Evolutionary conservation across 257 asterid species (phyloP), one percentile per base, ranked within the genome.

Genomic region (Eustoma russellianum): DNA sequence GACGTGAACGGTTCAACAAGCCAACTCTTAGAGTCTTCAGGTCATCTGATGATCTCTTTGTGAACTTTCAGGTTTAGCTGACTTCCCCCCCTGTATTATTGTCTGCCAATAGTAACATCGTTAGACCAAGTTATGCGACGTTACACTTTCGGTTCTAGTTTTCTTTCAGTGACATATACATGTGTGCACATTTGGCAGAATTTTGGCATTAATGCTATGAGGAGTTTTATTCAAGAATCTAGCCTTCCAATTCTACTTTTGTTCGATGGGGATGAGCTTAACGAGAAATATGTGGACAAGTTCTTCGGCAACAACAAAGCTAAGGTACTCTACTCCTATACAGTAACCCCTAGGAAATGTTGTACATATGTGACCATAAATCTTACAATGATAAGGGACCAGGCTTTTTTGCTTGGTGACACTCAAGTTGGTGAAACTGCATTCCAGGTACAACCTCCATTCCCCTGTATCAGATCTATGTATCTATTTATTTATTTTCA

Each of bases 391-490:
- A 74, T 17, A 72, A 82, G 68, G 94, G 85, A 53, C 17, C 83
- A 57, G 71, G 77, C 52, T 88, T 88, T n/a, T 70, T 60, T 88
- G 72, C 64, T 88, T 56, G 94, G 94, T 11, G 97, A 88, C 65
- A 68, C 63, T 49, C 79, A 85, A 9, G 45, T 68, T 54, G 50
- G 87, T 63, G 72, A 63, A 49, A 69, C 64, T 72, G 95, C 83
- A 49, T 83, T 88, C 64, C 68, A 77, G 90, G n/a, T n/a, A n/a
- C n/a, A n/a, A n/a, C n/a, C n/a, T n/a, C n/a, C n/a, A n/a, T n/a
- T n/a, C n/a, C n/a, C n/a, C n/a, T n/a, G 95, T 88, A 38, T 38
- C 3, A 24, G n/a, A n/a, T n/a, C n/a, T 2, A 64, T 80, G 41
- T n/a, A 7, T 14, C 9, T 41, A 56, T 66, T 41, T 65, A 86